Percentiles rank a stretch among this genome's conserved stretches.
These are phyloP conservation scores for Xylariomycetidae sp. DNA, from an alignment of 2,329 filamentous ascomycete genomes.

Conservation along the genomic window DNA sequence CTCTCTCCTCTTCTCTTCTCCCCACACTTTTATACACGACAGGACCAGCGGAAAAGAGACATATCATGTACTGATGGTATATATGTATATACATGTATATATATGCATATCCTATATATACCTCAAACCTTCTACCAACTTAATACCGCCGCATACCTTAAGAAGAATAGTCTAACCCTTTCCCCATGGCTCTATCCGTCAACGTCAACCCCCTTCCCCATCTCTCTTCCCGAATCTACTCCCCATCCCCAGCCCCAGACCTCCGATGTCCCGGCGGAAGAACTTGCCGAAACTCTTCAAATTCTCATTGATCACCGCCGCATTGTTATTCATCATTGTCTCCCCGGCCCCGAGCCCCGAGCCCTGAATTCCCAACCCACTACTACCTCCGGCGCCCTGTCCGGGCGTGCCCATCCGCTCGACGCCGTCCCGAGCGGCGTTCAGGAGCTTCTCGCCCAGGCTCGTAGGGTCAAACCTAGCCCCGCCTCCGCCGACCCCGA, in stretches of 20 bases:
- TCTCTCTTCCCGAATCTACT: conserved; percentile 66
- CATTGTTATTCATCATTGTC: conserved; percentile 36
- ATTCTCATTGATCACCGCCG: conserved; percentile 83
- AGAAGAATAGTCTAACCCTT: no score
- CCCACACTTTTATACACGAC: no score
- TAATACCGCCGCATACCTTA: no score
- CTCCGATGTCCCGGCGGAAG: conserved; percentile 81
- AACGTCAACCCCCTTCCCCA: no score
- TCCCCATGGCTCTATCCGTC: no score
- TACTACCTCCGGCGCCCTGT: conserved; percentile 29
- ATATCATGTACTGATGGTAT: neutral
- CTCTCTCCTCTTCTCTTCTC: no score
- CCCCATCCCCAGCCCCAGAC: conserved; percentile 67
- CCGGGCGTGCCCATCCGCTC: conserved; percentile 66
- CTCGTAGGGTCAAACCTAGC: conserved; percentile 71
- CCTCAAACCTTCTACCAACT: no score
- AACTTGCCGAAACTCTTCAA: conserved; percentile 95
- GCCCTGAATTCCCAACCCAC: neutral
- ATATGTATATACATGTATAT: neutral
- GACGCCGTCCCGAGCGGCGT: conserved; percentile 78
- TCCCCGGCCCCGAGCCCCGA: conserved; percentile 18
- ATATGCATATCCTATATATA: conserved; percentile 1
- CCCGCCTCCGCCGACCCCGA: conserved; percentile 23
- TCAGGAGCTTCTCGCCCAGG: conserved; percentile 83
- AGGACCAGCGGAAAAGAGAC: no score